Conservation (phyloP, 164 flowering plant genomes). For the Santalum album region DNA sequence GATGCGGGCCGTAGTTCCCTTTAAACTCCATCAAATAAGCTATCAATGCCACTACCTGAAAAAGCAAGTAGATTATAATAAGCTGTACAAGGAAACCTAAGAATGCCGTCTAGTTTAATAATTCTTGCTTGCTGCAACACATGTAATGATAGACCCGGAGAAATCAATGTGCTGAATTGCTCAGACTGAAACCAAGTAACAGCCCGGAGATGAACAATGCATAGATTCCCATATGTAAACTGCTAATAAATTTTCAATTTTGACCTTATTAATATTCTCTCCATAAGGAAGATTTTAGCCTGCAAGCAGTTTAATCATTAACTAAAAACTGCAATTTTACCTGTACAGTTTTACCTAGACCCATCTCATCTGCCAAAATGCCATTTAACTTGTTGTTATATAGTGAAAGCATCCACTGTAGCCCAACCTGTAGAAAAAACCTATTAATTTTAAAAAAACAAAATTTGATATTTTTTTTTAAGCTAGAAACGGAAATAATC, state of each 20-base stretch:
- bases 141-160: too few species aligned
- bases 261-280: too few species aligned
- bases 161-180: too few species aligned
- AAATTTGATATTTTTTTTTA: too few species aligned
- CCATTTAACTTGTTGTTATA: conserved; percentile 98
- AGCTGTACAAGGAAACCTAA: too few species aligned
- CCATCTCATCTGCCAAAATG: conserved; percentile 99
- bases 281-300: not conserved
- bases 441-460: conserved; percentile 2
- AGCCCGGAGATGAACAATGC: too few species aligned
- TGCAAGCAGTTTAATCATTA: not conserved
- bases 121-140: too few species aligned
- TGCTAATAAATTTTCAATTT: too few species aligned
- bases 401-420: conserved; percentile 99
- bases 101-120: too few species aligned
- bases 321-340: conserved; percentile 18
- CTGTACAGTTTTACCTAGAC: conserved; percentile 99
- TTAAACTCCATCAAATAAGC: conserved; percentile 98
- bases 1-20: conserved; percentile 99
- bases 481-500: not conserved
- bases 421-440: conserved; percentile 64
- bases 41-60: conserved; percentile 96
- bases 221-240: too few species aligned
- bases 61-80: not conserved
- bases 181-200: too few species aligned